Evolutionary conservation across 345 rosid genomes (phyloP).

Genomic region (Cardamine resedifolia): DNA sequence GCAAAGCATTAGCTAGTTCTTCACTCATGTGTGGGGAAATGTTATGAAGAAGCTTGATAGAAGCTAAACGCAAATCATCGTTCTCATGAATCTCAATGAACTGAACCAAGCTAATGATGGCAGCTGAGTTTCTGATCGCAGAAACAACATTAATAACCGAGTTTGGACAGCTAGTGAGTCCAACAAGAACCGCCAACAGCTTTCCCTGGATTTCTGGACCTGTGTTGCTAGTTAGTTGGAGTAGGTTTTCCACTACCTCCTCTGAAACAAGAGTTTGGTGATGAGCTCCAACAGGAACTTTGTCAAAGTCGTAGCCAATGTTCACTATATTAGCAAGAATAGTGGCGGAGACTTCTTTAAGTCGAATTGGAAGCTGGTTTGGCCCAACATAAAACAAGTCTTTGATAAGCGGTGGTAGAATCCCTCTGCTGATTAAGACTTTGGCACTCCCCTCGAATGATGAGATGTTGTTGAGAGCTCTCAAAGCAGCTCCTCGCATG

Average conservation of each 20-base stretch:
- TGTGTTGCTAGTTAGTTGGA: conserved; percentile 87
- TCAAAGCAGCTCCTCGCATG: conserved; percentile 78
- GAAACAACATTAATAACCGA: conserved; percentile 73
- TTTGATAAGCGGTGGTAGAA: conserved; percentile 86
- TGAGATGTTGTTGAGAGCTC: conserved; percentile 85
- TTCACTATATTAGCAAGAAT: conserved; percentile 87
- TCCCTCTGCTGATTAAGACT: conserved; percentile 75
- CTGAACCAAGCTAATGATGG: conserved; percentile 91
- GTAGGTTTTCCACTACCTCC: conserved; percentile 70
- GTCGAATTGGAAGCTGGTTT: conserved; percentile 77
- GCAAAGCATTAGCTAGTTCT: conserved; percentile 74
- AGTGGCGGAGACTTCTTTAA: conserved; percentile 90
- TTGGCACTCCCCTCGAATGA: conserved; percentile 73
- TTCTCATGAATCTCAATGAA: conserved; percentile 69
- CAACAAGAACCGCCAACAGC: conserved; percentile 92
- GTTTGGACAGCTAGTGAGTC: conserved; percentile 68
- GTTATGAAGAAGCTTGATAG: conserved; percentile 79
- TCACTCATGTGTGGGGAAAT: conserved; percentile 84
- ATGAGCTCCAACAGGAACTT: conserved; percentile 62
- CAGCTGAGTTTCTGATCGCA: conserved; percentile 91
- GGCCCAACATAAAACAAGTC: conserved; percentile 79
- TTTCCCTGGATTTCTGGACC: conserved; percentile 96
- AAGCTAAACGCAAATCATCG: conserved; percentile 63
- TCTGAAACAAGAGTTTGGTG: conserved; percentile 87
- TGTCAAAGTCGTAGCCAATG: conserved; percentile 71